A percentile compares a stretch with the other conserved stretches of the same genome.
Evolutionary conservation across 495 filamentous ascomycete genomes (phyloP).

Genomic region (Penicillium coffeae): DNA sequence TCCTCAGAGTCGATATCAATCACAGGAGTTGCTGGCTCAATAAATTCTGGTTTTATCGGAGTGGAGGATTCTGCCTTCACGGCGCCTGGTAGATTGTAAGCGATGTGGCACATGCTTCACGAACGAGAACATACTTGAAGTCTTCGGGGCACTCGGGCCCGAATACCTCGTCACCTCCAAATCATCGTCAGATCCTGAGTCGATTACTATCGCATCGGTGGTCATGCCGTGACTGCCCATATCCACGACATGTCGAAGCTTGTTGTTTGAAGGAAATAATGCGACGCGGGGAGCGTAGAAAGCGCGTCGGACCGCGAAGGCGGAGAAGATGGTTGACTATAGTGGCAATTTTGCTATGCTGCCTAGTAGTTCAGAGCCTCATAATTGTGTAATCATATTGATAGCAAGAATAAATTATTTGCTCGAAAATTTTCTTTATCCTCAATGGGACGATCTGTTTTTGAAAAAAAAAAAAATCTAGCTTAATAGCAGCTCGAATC

Average conservation of each 20-base stretch:
- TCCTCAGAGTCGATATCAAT: conserved; percentile 12
- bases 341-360: background rate
- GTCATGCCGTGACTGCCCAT: conserved; percentile 9
- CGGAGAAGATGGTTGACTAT: background rate
- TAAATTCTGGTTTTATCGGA: conserved; percentile 7
- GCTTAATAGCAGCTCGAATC: no score
- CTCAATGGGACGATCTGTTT: no score
- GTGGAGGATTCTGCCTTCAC: background rate
- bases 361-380: background rate
- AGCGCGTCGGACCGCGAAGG: background rate
- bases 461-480: no score
- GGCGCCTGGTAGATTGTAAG: conserved; percentile 13
- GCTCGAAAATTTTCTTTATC: no score
- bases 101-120: conserved; percentile 11
- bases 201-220: conserved; percentile 25
- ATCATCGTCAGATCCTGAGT: conserved; percentile 39
- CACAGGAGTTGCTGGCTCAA: conserved; percentile 10
- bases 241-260: conserved; percentile 9
- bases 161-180: conserved; percentile 28
- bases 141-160: conserved; percentile 1
- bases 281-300: no score
- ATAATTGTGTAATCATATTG: no score
- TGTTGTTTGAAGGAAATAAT: background rate
- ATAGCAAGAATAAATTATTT: no score
- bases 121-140: conserved; percentile 11